Evolutionary conservation across 441 rosid genomes (phyloP).

Genomic region (Populus hybrid): DNA sequence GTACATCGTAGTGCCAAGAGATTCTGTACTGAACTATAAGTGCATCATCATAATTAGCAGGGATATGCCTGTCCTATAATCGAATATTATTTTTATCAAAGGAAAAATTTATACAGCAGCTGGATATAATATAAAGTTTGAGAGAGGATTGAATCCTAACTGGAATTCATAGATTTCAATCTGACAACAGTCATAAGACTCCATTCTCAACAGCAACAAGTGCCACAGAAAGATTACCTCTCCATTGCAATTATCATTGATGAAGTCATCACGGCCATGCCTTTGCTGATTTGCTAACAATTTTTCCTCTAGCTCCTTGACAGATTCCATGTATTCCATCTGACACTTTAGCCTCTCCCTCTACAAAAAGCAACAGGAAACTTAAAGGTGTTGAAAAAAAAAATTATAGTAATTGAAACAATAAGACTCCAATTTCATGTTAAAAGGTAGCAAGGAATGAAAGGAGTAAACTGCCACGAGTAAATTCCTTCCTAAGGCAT

Average conservation of each 20-base stretch:
- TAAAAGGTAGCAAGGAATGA: not conserved
- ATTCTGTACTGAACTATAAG: not conserved
- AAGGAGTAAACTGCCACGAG: not conserved
- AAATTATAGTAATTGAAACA: not conserved
- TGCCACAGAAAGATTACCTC: conserved; percentile 45
- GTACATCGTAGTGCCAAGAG: not conserved
- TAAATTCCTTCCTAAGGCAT: not conserved
- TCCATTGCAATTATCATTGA: conserved; percentile 35
- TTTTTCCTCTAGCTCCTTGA: conserved; percentile 88
- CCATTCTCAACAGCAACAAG: not conserved
- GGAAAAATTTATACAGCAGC: not conserved
- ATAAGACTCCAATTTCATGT: not conserved
- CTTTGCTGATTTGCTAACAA: conserved; percentile 67
- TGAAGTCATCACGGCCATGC: conserved; percentile 46
- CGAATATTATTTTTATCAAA: not conserved
- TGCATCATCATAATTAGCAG: not conserved
- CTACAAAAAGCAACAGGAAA: conserved; percentile 36
- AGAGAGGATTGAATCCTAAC: not conserved
- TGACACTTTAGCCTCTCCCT: conserved; percentile 87
- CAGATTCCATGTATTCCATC: conserved; percentile 95
- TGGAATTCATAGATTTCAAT: not conserved
- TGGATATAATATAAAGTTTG: not conserved
- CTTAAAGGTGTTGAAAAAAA: not conserved
- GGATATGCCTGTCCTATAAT: not conserved
- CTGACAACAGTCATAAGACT: not conserved